Base-by-base conservation (phyloP, 805 yeast genomes). In the Blastobotrys terrestris region DNA sequence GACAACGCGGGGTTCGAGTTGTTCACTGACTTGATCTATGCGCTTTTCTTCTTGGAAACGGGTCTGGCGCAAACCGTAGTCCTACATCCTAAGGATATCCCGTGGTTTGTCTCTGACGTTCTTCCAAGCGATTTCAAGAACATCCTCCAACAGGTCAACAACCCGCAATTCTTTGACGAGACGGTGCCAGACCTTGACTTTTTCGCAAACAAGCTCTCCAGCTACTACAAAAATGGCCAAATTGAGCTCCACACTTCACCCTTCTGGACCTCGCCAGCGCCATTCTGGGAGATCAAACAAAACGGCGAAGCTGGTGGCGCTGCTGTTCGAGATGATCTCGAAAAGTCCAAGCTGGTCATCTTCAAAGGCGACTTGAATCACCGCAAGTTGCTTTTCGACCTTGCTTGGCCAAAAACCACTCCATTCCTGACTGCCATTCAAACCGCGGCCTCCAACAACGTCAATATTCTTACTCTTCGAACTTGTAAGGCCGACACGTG, bases 21-120 rank as follows among this genome's bases (percentile, higher is more conserved):
- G 46, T 94, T 83, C 66, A 86, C 95, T n/a, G 97, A 90, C 64
- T 69, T 88, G 60, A 72, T 84, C 54, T 71, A 86, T 44, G 73
- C 84, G 1, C 68, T 85, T 46, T 84, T 85, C 66, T 62, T 87
- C 55, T 69, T 94, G 20, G 95, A 91, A 60, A 70, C 87, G 14
- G 78, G 79, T n/a, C 66, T 91, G 19, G 83, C 80, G 14, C 71
- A 73, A 19, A 72, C 78, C 52, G 80, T 92, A 55, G 84, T 81
- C 16, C 74, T 91, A 56, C 99, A 94, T 68, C 89, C 95, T 58
- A 94, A 94, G 68, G 80, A 82, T 49, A 79, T 90, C 55, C 97
- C 98, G 35, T 94, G 98, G 95, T 92, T 94, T 84, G 98, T 94
- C 16, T 87, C 96, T 60, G 99, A 94, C 68, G 95, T 94, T 6